Percentiles rank a stretch among this genome's conserved stretches.
These are phyloP conservation scores for Physaria fendleri DNA, from an alignment of 345 rosid genomes.

Conservation along the genomic window DNA sequence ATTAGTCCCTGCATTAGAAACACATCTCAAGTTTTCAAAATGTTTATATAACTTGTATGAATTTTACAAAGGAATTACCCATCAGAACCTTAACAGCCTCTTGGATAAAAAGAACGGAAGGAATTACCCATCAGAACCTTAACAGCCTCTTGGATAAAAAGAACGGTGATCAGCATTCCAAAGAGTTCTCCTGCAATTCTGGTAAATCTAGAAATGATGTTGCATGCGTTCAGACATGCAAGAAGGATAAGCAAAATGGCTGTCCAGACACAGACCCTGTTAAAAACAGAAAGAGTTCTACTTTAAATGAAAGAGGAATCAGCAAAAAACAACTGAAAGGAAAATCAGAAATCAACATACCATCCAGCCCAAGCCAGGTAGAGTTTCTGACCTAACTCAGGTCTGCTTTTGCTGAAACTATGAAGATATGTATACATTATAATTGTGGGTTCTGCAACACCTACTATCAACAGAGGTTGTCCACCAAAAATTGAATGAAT, in stretches of 20 bases:
- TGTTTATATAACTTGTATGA: background rate
- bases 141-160: slow-evolving; percentile 82
- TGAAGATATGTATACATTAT: slow-evolving; percentile 71
- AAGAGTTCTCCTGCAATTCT: slow-evolving; percentile 85
- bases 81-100: slow-evolving; percentile 65
- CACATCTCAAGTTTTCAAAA: background rate
- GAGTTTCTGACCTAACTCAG: slow-evolving; percentile 54
- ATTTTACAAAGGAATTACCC: background rate
- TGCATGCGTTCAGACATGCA: slow-evolving; percentile 57
- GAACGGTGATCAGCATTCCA: slow-evolving; percentile 71
- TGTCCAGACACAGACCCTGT: slow-evolving; percentile 94
- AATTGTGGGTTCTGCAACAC: slow-evolving; percentile 86
- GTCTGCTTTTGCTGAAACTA: slow-evolving; percentile 56
- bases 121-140: slow-evolving; percentile 37
- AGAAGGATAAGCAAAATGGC: slow-evolving; percentile 59
- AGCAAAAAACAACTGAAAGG: background rate
- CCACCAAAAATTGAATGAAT: slow-evolving; percentile 67
- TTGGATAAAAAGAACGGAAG: slow-evolving; percentile 77
- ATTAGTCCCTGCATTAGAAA: slow-evolving; percentile 46
- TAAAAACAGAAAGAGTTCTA: background rate
- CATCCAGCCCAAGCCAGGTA: slow-evolving; percentile 90
- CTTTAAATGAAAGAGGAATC: slow-evolving; percentile 1
- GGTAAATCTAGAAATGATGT: slow-evolving; percentile 65
- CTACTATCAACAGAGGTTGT: slow-evolving; percentile 71
- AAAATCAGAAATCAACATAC: slow-evolving; percentile 22